Base-by-base conservation (phyloP, 2,329 filamentous ascomycete species). In the Nigrospora osmanthi region DNA sequence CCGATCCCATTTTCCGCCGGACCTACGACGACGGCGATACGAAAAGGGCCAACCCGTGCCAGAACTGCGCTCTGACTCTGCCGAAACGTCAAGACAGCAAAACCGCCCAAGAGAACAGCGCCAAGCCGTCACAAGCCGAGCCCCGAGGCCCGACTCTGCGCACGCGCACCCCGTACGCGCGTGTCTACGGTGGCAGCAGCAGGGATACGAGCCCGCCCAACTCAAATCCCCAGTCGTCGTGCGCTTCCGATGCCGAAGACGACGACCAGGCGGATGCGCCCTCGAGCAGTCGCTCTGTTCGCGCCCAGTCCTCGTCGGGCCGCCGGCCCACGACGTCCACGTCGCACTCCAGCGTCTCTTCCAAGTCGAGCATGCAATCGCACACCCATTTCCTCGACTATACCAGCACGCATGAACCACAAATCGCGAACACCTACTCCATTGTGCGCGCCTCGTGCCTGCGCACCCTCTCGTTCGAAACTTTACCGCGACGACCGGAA, bases 381-480 rank as follows among this genome's bases (percentile, higher is more conserved):
- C 81, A 85, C 53, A 76, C 76, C 6, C 81, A 85, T 56, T 83
- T 77, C 53, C 67, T 85, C 41, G 78, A 83, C 56, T 85, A 84
- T 57, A 84, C 80, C 5, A 85, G 81, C 2, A 83, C 80, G 5
- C 80, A 84, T 57, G 81, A 84, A 49, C 80, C 81, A 3, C 67
- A 80, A 4, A 66, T 75, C 1, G 70, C 79, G 13, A 68, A 70
- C n/a, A 82, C 80, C 9, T 85, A 83, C 62, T 80, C 79, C n/a
- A 75, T 81, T 35, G 71, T 85, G 42, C 78, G 81, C 40, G 78
- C 80, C 40, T 82, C 80, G 0, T 85, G 81, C 52, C 65, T 85
- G 38, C 76, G 81, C 32, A 83, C 81, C 0, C 70, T 85, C 11
- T 84, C 80, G 2, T 79, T 82, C 50, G 81, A 85, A 57, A 83